phyloP scores from a whole-genome alignment of 371 early-diverging fungal genomes.

The Parasitella parasitica region DNA sequence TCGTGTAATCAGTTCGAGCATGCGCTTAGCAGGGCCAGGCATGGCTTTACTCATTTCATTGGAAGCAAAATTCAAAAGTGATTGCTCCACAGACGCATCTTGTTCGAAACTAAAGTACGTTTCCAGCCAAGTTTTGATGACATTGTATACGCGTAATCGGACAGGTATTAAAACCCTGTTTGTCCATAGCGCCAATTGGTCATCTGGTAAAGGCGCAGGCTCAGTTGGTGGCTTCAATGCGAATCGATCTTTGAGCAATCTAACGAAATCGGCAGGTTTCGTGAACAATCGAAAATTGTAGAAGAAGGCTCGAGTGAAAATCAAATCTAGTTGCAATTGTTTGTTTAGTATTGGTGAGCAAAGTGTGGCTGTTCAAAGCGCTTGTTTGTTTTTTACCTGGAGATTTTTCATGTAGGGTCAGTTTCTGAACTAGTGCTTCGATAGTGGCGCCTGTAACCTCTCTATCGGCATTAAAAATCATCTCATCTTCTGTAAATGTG shows the following conservation, averaged over 20 bases:
- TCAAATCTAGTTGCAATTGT: constrained; percentile 52
- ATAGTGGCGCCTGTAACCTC: constrained; percentile 89
- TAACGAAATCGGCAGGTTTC: constrained; percentile 68
- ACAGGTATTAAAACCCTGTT: constrained; percentile 84
- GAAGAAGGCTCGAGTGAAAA: constrained; percentile 82
- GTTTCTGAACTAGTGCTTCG: constrained; percentile 79
- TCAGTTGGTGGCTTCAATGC: constrained; percentile 69
- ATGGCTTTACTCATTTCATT: constrained; percentile 35
- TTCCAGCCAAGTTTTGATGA: constrained; percentile 92
- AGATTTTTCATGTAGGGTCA: constrained; percentile 82
- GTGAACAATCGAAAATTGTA: constrained; percentile 90
- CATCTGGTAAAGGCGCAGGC: constrained; percentile 55
- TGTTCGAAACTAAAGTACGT: constrained; percentile 70
- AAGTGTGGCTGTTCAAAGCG: no score
- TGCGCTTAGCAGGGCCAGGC: constrained; percentile 46
- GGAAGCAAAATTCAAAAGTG: constrained; percentile 27
- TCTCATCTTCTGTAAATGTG: constrained; percentile 55
- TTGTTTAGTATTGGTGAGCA: not conserved
- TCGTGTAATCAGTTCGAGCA: constrained; percentile 38
- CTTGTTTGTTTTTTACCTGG: constrained; percentile 46
- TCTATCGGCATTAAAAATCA: constrained; percentile 80
- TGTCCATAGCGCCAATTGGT: constrained; percentile 77
- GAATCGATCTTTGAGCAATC: constrained; percentile 71
- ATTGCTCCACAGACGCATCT: constrained; percentile 39
- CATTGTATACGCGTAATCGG: constrained; percentile 84